Percentiles rank a stretch among this genome's conserved stretches.
These are phyloP conservation scores for Gaeumannomyces sp. DNA, from an alignment of 2,329 filamentous ascomycete species.

Conservation along the genomic window DNA sequence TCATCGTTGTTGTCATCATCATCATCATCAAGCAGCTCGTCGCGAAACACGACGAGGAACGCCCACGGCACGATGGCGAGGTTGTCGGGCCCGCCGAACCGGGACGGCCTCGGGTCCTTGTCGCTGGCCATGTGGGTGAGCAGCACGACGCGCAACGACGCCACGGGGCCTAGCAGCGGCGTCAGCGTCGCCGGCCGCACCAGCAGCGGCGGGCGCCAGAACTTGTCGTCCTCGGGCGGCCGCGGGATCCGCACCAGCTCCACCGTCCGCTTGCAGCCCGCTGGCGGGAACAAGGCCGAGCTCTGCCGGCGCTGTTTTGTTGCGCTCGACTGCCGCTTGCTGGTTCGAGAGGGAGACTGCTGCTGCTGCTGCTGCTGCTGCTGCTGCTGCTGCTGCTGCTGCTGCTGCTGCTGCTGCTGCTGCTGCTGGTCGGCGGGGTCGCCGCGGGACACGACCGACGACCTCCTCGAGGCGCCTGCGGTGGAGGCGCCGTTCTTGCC, in stretches of 20 bases:
- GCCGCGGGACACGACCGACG: neutral
- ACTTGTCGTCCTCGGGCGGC: conserved; percentile 9
- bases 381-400: neutral
- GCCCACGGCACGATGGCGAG: conserved; percentile 9
- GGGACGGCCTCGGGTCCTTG: conserved; percentile 5
- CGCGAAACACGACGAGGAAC: conserved; percentile 6
- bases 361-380: neutral
- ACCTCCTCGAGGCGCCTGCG: neutral
- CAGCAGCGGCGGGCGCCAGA: conserved; percentile 8
- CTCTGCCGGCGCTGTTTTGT: neutral
- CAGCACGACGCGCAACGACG: conserved; percentile 4
- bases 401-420: neutral
- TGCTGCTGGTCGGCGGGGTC: too few relatives aligned
- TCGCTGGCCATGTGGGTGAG: conserved; percentile 9
- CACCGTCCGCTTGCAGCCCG: neutral
- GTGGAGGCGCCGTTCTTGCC: neutral
- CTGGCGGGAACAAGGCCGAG: neutral
- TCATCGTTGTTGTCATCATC: neutral
- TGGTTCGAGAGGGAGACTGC: too few relatives aligned
- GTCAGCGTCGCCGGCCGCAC: conserved; percentile 6
- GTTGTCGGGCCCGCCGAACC: conserved; percentile 7
- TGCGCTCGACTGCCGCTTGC: neutral
- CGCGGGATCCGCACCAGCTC: conserved; percentile 8
- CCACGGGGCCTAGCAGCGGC: conserved; percentile 3
- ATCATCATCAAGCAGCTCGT: conserved; percentile 1